Evolutionary conservation across 345 rosid genomes (phyloP).

Genomic region (Combretum micranthum): DNA sequence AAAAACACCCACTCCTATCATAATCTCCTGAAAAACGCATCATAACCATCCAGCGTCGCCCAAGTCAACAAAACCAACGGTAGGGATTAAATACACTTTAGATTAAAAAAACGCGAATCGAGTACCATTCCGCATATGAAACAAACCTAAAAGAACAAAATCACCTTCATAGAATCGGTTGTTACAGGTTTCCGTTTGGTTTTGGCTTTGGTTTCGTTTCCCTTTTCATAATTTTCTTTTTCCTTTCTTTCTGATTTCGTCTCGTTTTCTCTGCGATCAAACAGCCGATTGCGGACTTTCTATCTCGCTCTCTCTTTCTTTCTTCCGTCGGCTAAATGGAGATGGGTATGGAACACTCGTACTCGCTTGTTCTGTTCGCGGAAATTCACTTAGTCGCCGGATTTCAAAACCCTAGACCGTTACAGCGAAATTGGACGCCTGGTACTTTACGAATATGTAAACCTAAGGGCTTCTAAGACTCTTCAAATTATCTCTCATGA

Average conservation of each 20-base stretch:
- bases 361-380: constrained; percentile 31
- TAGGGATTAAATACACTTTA: neutral
- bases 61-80: constrained; percentile 3
- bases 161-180: neutral
- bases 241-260: constrained; percentile 1
- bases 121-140: too few relatives aligned
- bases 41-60: neutral
- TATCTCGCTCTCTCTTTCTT: neutral
- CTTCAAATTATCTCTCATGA: constrained; percentile 7
- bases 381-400: constrained; percentile 37
- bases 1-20: neutral
- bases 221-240: neutral
- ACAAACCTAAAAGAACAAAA: too few relatives aligned
- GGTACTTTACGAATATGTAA: constrained; percentile 52
- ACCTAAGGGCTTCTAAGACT: constrained; percentile 15
- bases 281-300: neutral
- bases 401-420: constrained; percentile 41
- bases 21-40: neutral
- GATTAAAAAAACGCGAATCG: too few relatives aligned
- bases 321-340: constrained; percentile 27
- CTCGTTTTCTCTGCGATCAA: neutral
- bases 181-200: neutral
- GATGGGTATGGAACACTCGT: constrained; percentile 48
- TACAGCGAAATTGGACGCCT: constrained; percentile 31
- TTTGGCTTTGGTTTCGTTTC: neutral